Base-by-base conservation (phyloP, 305 asterid species). In the Rubia peregrina region DNA sequence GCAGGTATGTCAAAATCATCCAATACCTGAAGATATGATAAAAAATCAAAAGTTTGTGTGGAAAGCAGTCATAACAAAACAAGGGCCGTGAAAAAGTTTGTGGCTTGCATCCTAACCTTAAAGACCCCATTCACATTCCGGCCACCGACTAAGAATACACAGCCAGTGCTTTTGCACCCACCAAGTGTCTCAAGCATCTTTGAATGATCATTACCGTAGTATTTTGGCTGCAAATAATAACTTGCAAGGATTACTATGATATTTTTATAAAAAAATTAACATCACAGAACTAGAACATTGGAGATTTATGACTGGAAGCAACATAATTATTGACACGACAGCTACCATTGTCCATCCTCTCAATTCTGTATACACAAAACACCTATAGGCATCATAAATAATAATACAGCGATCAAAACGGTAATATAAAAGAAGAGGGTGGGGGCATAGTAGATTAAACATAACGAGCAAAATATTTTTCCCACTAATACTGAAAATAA, bases 71-170 rank as follows among this genome's bases (percentile, higher is more conserved):
- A 65, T 2, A 70, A 62, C 11, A 57, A 17, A 61, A 70, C 10
- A 41, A 57, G n/a, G 30, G 6, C 14, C 17, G 24, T 42, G 3
- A 61, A 63, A 55, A 24, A 17, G 43, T 44, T 30, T 33, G 16
- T 61, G 56, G 57, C 70, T 56, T 57, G 46, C 53, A 68, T 30
- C 73, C 68, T 5, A 78, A 92, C 98, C 96, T 87, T 86, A 76
- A 90, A 93, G 61, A 81, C 82, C 48, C 94, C 96, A 66, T 87
- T 78, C 16, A 90, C 71, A 64, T 80, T 83, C 74, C 98, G 85
- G 72, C 95, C 96, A 42, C 81, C 97, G 42, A 93, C 98, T 7
- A 93, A 84, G 81, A 93, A 93, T 71, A 83, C 71, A 74, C 97
- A 88, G n/a, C 96, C 98, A 7, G 88, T 88, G 80, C 77, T 90